These are phyloP conservation scores for Fusarium phyllophilum DNA, from an alignment of 2,329 filamentous ascomycete species.

Conservation along the genomic window DNA sequence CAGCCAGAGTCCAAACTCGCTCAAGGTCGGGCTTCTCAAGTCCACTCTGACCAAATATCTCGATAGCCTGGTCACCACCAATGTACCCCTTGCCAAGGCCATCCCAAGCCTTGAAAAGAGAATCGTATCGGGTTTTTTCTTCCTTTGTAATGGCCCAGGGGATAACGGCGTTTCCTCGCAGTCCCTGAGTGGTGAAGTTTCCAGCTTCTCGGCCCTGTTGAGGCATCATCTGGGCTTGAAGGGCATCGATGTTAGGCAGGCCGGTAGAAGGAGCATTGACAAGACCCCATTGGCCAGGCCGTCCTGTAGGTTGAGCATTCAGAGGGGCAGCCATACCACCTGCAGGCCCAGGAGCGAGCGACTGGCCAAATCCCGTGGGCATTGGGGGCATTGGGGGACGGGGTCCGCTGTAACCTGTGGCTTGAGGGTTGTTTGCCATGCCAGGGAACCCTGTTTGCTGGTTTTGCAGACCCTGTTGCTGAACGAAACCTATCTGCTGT, in stretches of 20 bases:
- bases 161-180: conserved; percentile 93
- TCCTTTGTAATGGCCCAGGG: conserved; percentile 99
- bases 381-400: conserved; percentile 90
- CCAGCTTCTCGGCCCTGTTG: conserved; percentile 89
- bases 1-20: conserved; percentile 92
- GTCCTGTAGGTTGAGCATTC: conserved; percentile 93
- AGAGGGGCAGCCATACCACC: conserved; percentile 76
- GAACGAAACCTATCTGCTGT: conserved; percentile 67
- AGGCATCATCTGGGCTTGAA: conserved; percentile 97
- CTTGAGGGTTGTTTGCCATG: conserved; percentile 72
- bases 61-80: conserved; percentile 89
- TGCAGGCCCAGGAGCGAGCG: conserved; percentile 61
- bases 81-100: conserved; percentile 93
- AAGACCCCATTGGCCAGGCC: conserved; percentile 96
- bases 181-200: conserved; percentile 82
- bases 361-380: conserved; percentile 67
- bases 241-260: conserved; percentile 90
- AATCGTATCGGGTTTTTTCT: conserved; percentile 96
- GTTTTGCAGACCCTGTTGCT: conserved; percentile 68
- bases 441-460: conserved; percentile 78
- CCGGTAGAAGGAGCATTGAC: conserved; percentile 92
- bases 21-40: conserved; percentile 91
- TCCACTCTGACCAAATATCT: conserved; percentile 97
- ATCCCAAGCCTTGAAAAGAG: conserved; percentile 96
- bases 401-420: conserved; percentile 83